A percentile compares a stretch with the other conserved stretches of the same genome.
These are phyloP conservation scores for Ceratocystis cacaofunesta DNA, from an alignment of 2,329 filamentous ascomycete genomes.

Conservation along the genomic window DNA sequence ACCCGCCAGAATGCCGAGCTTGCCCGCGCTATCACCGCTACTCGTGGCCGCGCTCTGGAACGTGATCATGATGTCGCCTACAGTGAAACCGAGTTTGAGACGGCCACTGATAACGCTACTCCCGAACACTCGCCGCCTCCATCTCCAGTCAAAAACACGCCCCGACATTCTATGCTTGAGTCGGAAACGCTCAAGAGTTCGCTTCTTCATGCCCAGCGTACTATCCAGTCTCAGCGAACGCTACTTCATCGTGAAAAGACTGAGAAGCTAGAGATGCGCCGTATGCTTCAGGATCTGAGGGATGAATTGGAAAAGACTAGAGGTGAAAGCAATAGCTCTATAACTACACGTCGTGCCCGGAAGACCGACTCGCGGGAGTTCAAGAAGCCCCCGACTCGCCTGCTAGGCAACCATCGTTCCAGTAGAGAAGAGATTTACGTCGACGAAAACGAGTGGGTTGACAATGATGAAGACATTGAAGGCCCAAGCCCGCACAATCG, in stretches of 20 bases:
- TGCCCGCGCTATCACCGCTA: constrained; percentile 64
- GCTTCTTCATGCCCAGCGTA: constrained; percentile 82
- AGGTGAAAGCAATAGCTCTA: constrained; percentile 32
- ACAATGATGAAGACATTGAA: constrained; percentile 40
- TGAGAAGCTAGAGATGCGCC: constrained; percentile 88
- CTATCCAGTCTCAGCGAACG: constrained; percentile 88
- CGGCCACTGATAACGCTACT: constrained; percentile 53
- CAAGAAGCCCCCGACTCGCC: constrained; percentile 58
- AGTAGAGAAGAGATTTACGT: constrained; percentile 64
- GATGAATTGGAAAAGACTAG: constrained; percentile 72
- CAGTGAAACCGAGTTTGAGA: constrained; percentile 49
- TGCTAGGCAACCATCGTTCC: constrained; percentile 61
- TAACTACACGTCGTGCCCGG: constrained; percentile 40
- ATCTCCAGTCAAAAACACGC: constrained; percentile 75
- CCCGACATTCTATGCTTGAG: constrained; percentile 81
- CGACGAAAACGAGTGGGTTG: constrained; percentile 83
- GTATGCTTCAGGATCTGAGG: constrained; percentile 85
- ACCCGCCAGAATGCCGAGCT: constrained; percentile 82
- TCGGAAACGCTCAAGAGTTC: constrained; percentile 91
- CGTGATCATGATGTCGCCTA: constrained; percentile 43
- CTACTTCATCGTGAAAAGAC: constrained; percentile 97
- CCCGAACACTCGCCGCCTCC: constrained; percentile 82
- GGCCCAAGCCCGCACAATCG: constrained; percentile 7
- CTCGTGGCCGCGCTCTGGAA: constrained; percentile 52
- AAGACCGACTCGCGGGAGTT: constrained; percentile 51